Evolutionary conservation across 768 basidiomycete species (phyloP).

Genomic region (Rhizopogon roseolus): DNA sequence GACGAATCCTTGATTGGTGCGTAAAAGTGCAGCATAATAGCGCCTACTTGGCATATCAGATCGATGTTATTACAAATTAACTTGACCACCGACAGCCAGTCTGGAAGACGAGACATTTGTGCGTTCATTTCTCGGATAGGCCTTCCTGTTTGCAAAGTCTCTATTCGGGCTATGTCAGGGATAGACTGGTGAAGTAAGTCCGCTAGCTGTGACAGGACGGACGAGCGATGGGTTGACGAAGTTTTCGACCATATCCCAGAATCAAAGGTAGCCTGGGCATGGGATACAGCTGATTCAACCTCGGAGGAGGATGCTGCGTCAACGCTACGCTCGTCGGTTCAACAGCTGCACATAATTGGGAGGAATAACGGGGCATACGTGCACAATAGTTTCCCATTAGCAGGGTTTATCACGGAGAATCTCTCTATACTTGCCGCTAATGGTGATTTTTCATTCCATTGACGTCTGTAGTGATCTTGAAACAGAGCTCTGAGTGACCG

Average conservation of each 20-base stretch:
- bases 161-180: conserved; percentile 56
- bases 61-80: neutral
- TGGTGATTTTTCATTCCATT: neutral
- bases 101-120: conserved; percentile 72
- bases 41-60: conserved; percentile 39
- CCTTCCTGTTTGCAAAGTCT: conserved; percentile 75
- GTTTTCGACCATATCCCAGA: conserved; percentile 72
- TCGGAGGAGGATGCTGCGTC: conserved; percentile 45
- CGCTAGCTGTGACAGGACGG: conserved; percentile 61
- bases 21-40: conserved; percentile 70
- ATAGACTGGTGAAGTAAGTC: conserved; percentile 52
- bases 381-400: conserved; percentile 56
- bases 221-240: conserved; percentile 54
- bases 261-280: conserved; percentile 55
- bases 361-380: conserved; percentile 26
- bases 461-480: conserved; percentile 8
- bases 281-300: conserved; percentile 45
- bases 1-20: conserved; percentile 64
- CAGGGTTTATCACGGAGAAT: conserved; percentile 60
- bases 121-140: conserved; percentile 81
- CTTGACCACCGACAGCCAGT: conserved; percentile 67
- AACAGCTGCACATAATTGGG: neutral
- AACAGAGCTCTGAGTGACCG: neutral
- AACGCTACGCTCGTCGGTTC: conserved; percentile 36
- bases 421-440: conserved; percentile 25